These are phyloP conservation scores for Nissolia schottii DNA, from an alignment of 306 rosid genomes.

Conservation along the genomic window DNA sequence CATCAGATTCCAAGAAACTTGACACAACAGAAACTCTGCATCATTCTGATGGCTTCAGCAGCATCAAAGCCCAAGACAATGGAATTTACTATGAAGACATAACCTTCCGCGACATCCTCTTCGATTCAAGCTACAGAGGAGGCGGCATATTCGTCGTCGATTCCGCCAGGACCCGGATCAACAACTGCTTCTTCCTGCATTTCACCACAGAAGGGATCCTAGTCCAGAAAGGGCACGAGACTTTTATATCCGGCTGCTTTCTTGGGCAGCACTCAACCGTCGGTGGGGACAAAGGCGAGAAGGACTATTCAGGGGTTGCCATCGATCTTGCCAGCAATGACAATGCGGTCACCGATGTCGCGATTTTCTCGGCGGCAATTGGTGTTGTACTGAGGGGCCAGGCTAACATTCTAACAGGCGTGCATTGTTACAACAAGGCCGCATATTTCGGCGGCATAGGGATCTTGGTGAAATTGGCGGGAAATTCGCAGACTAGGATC, in stretches of 20 bases:
- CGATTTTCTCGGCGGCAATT: slow-evolving; percentile 51
- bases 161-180: slow-evolving; percentile 53
- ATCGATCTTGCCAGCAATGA: slow-evolving; percentile 48
- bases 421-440: slow-evolving; percentile 67
- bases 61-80: slow-evolving; percentile 14
- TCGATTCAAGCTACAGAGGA: slow-evolving; percentile 57
- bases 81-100: slow-evolving; percentile 62
- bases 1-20: slow-evolving; percentile 32
- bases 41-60: not conserved
- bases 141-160: slow-evolving; percentile 52
- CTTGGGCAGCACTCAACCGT: slow-evolving; percentile 62
- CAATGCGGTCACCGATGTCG: slow-evolving; percentile 43
- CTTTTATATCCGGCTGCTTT: slow-evolving; percentile 53
- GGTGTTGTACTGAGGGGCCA: slow-evolving; percentile 63
- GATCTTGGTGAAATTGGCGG: slow-evolving; percentile 50
- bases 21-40: not conserved
- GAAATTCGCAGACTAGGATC: slow-evolving; percentile 56
- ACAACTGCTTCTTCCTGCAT: slow-evolving; percentile 63
- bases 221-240: slow-evolving; percentile 59
- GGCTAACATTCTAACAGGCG: slow-evolving; percentile 61
- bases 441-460: slow-evolving; percentile 60
- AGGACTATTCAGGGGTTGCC: slow-evolving; percentile 38
- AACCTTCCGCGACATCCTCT: slow-evolving; percentile 59
- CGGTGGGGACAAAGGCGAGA: slow-evolving; percentile 50
- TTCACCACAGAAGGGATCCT: slow-evolving; percentile 59